Evolutionary conservation across 2,329 filamentous ascomycete genomes (phyloP).

Genomic region (Fusarium chuoi): DNA sequence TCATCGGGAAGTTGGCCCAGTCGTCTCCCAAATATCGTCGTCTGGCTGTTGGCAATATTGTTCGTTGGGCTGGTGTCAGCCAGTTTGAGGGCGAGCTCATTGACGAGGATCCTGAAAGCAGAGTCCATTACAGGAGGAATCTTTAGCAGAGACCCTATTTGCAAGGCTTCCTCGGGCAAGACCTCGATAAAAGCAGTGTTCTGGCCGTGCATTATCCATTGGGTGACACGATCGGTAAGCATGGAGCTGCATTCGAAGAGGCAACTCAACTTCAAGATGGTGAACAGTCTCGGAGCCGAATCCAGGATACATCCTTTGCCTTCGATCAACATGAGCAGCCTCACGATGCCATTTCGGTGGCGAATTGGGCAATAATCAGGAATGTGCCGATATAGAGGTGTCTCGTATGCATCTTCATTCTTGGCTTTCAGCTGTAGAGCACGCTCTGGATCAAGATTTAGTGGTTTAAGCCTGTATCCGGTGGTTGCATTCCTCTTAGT

Average conservation of each 20-base stretch:
- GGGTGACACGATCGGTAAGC: constrained; percentile 61
- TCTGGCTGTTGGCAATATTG: constrained; percentile 23
- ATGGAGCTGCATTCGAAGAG: constrained; percentile 63
- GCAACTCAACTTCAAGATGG: constrained; percentile 70
- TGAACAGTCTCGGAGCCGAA: constrained; percentile 74
- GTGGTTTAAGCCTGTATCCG: not conserved
- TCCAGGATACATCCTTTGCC: constrained; percentile 66
- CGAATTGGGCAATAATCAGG: constrained; percentile 72
- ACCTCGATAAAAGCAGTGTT: constrained; percentile 71
- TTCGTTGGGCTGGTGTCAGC: constrained; percentile 35
- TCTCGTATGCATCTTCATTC: constrained; percentile 31
- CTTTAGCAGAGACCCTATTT: constrained; percentile 63
- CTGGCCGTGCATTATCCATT: constrained; percentile 66
- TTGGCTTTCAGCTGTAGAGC: constrained; percentile 40
- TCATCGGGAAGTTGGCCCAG: constrained; percentile 63
- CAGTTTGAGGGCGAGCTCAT: constrained; percentile 66
- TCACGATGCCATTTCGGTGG: constrained; percentile 71
- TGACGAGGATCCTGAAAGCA: constrained; percentile 70
- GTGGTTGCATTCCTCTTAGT: not conserved
- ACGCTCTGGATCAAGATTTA: not conserved
- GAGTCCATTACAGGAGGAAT: constrained; percentile 55
- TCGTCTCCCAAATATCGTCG: constrained; percentile 58
- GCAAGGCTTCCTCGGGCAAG: constrained; percentile 69
- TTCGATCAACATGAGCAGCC: constrained; percentile 68
- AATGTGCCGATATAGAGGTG: constrained; percentile 51